Base-by-base conservation (phyloP, 164 flowering plant genomes). In the Sextonia rubra region DNA sequence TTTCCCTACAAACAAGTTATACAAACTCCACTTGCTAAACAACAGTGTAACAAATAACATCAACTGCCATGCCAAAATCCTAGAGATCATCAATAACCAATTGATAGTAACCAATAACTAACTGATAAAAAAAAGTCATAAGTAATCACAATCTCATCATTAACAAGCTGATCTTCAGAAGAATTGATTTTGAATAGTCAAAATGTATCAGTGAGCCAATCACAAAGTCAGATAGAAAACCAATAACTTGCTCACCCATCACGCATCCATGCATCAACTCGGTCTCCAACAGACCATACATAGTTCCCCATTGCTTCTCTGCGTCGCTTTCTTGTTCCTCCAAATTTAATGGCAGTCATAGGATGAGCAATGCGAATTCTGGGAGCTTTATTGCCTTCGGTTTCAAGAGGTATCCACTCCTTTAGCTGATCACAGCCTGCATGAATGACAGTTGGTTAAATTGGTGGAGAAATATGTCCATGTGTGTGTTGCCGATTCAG, bases 251-350 rank as follows among this genome's bases (percentile, higher is more conserved):
- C 85, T 73, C 82, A 96, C 99, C 98, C 81, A 75, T 90, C 81
- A 68, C 77, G 83, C 22, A 91, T 78, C 91, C 86, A 91, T n/a
- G 91, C 97, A 83, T 96, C 99, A 71, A 92, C 98, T 80, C 74
- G 88, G 75, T 96, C 99, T 69, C 97, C 99, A 78, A 91, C 88
- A 78, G 88, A 83, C 97, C 97, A 96, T 69, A 71, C 44, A 85
- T 83, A 78, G 70, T 84, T 87, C 27, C 83, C 88, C 73, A 83
- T 81, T 48, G 89, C 90, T 12, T 87, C 88, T 85, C 97, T 86
- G 4, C 90, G 85, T 68, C 98, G 82, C 85, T 93, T 96, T 81
- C 91, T 89, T 60, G 96, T 83, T 64, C 93, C 90, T 77, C 89
- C 96, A 80, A 75, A 74, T 69, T 80, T 88, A 74, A 83, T 18